A percentile compares a stretch with the other conserved stretches of the same genome.
Conservation (phyloP, 306 rosid species). For the Cajanus cajan region DNA sequence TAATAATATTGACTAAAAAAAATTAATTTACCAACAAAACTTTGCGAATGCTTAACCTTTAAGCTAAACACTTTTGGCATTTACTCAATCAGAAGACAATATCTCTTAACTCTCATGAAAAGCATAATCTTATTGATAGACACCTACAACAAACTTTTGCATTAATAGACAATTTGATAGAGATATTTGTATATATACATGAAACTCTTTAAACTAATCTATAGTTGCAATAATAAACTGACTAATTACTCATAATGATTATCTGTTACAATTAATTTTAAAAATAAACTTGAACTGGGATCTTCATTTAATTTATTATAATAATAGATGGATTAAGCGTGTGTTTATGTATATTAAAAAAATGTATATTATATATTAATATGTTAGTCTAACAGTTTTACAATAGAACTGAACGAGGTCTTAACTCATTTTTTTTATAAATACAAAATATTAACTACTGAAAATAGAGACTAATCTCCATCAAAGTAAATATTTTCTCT, state of each 20-base stretch:
- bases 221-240: not conserved
- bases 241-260: not conserved
- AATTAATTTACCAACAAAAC: not conserved
- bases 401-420: no score
- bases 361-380: no score
- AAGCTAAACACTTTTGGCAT: not conserved
- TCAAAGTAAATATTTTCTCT: no score
- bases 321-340: no score
- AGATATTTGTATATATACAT: not conserved
- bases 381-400: no score
- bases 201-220: not conserved
- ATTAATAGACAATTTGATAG: not conserved
- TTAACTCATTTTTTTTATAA: no score
- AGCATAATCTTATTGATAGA: not conserved
- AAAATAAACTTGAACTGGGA: not conserved
- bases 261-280: not conserved
- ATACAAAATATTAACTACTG: no score
- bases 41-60: not conserved
- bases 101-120: not conserved
- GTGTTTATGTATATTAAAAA: no score
- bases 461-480: no score
- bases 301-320: no score
- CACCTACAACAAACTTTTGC: not conserved
- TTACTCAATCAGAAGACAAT: not conserved
- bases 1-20: not conserved